Evolutionary conservation across 805 yeast genomes (phyloP), one percentile per base, ranked within the genome.

Genomic region (Vanderwaltozyma verrucispora): DNA sequence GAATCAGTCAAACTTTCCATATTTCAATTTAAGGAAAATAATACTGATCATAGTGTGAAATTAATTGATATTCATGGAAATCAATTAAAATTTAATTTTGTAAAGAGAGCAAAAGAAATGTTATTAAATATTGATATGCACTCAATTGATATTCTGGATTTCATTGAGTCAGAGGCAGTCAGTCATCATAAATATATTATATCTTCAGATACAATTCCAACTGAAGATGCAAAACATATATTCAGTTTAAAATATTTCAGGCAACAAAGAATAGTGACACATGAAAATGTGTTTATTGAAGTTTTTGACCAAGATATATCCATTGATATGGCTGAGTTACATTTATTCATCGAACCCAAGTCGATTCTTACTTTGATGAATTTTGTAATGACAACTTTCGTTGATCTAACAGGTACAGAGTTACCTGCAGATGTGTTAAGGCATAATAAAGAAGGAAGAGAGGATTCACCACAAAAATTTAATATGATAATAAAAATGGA

Each of bases 321-420:
- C 8, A 63, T 92, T 35, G 69, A 76, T 30, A 69, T 92, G 60
- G 86, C 95, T 0, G 85, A 94, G 12, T 72, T 92, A 37, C 75
- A 75, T 43, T 69, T 82, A 27, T 80, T 83, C 2, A 60, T 88
- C 6, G 76, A 94, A 0, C 75, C 96, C 33, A 81, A 75, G 51
- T 81, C 94, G 1, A 60, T 83, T 13, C 65, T 92, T 43, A 80
- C 94, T 1, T 63, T 92, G 12, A 60, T 89, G 45, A 89, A 87
- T 55, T 92, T 80, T 55, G 67, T 82, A 2, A 64, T 88, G 50
- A 82, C 86, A 32, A 92, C 97, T 0, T 92, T 92, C 55, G 81
- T 96, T 0, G 80, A 80, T 57, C 95, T 95, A 0, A 40, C 75
- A 43, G 78, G 81, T 1, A 74, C 73, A 5, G 76, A 74, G 30